Percentiles rank a stretch among this genome's conserved stretches.
Conservation (phyloP, 2,329 filamentous ascomycete genomes). For the Clonostachys byssicola region DNA sequence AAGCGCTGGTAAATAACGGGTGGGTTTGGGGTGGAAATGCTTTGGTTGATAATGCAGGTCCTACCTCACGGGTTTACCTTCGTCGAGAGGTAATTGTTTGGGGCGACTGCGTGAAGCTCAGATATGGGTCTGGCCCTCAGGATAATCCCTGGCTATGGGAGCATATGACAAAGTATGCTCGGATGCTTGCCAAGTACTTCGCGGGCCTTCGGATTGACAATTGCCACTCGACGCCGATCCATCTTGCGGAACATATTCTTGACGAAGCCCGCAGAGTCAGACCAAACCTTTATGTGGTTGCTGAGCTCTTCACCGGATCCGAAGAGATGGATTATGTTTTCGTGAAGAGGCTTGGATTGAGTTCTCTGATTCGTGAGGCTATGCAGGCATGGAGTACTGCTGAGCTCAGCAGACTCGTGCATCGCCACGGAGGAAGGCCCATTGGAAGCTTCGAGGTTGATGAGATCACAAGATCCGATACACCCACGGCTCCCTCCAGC, state of each 20-base stretch:
- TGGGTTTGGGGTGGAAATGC: conserved; percentile 99
- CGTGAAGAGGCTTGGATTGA: conserved; percentile 86
- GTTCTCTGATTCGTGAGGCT: conserved; percentile 88
- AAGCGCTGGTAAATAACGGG: conserved; percentile 90
- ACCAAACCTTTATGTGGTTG: conserved; percentile 85
- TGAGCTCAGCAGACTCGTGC: conserved; percentile 88
- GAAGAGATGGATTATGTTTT: conserved; percentile 97
- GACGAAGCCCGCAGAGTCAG: conserved; percentile 88
- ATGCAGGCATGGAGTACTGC: conserved; percentile 98
- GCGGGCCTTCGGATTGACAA: conserved; percentile 96
- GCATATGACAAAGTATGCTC: conserved; percentile 90
- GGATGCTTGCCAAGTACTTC: conserved; percentile 91
- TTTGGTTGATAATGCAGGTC: conserved; percentile 87
- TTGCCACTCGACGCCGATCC: conserved; percentile 91
- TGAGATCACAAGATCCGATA: conserved; percentile 65
- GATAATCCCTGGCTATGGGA: conserved; percentile 96
- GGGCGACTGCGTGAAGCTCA: conserved; percentile 96
- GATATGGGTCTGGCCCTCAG: conserved; percentile 74
- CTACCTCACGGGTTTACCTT: conserved; percentile 88
- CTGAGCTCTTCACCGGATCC: conserved; percentile 91
- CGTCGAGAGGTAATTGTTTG: conserved; percentile 94
- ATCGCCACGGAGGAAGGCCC: conserved; percentile 86
- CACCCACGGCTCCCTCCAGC: conserved; percentile 20
- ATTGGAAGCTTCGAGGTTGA: conserved; percentile 98
- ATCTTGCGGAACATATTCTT: conserved; percentile 90